A percentile compares a stretch with the other conserved stretches of the same genome.
phyloP scores from a whole-genome alignment of 805 yeast species.

The Isabelozyma heimii region DNA sequence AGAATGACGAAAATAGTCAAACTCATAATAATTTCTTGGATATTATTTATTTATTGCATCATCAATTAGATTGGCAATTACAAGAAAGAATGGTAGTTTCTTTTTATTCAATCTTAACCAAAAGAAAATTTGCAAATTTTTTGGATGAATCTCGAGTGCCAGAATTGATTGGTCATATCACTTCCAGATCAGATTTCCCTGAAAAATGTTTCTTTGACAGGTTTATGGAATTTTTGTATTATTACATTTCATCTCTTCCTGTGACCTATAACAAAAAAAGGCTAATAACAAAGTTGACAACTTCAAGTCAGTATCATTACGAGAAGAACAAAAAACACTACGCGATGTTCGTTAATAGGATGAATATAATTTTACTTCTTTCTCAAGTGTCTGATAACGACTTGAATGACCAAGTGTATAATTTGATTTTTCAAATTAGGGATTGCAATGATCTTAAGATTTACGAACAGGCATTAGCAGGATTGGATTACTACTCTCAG shows the following conservation, averaged over 20 bases:
- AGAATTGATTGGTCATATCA: slow-evolving; percentile 16
- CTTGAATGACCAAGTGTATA: slow-evolving; percentile 24
- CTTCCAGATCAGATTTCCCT: slow-evolving; percentile 26
- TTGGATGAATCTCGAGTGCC: slow-evolving; percentile 29
- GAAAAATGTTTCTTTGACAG: slow-evolving; percentile 29
- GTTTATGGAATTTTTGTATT: slow-evolving; percentile 34
- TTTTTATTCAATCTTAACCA: slow-evolving; percentile 28
- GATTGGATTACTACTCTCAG: slow-evolving; percentile 15
- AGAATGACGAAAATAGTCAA: slow-evolving; percentile 10
- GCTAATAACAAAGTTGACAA: slow-evolving; percentile 33
- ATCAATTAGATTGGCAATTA: slow-evolving; percentile 26
- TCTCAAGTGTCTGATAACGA: slow-evolving; percentile 33
- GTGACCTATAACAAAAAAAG: slow-evolving; percentile 18
- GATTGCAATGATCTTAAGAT: slow-evolving; percentile 21
- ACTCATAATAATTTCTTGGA: slow-evolving; percentile 26
- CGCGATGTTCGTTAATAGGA: slow-evolving; percentile 33
- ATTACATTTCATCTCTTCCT: slow-evolving; percentile 25
- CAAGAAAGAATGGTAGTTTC: slow-evolving; percentile 31
- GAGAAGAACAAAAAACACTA: slow-evolving; percentile 21
- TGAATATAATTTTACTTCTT: slow-evolving; percentile 34
- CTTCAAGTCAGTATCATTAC: slow-evolving; percentile 35
- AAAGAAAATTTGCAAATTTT: slow-evolving; percentile 34
- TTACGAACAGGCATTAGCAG: slow-evolving; percentile 18
- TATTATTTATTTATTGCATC: slow-evolving; percentile 20
- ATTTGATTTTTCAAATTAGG: slow-evolving; percentile 20